These are phyloP conservation scores for Cyathus striatus DNA, from an alignment of 768 basidiomycete species.

Conservation along the genomic window DNA sequence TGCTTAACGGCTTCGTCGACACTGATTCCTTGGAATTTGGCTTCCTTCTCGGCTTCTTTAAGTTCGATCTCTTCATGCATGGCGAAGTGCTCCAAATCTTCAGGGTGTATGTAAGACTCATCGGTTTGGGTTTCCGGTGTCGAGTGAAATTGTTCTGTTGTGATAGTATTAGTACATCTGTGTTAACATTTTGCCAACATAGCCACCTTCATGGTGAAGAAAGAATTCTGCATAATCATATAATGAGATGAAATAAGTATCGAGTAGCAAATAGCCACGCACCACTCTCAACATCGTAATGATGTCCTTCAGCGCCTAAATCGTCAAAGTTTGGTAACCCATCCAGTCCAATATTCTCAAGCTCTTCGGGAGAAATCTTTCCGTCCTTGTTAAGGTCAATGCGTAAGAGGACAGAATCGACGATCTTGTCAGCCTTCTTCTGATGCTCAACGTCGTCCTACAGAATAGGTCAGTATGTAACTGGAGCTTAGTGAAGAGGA, in stretches of 20 bases:
- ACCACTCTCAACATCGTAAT: constrained; percentile 91
- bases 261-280: constrained; percentile 17
- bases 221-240: constrained; percentile 64
- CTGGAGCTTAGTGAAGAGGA: background rate
- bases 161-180: background rate
- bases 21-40: constrained; percentile 76
- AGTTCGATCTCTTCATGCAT: constrained; percentile 84
- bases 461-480: background rate
- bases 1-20: constrained; percentile 54
- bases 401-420: constrained; percentile 57
- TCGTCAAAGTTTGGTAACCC: constrained; percentile 81
- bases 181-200: background rate
- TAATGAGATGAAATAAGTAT: background rate
- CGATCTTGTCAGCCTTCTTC: constrained; percentile 76
- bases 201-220: constrained; percentile 91
- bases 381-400: constrained; percentile 80
- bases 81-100: constrained; percentile 89
- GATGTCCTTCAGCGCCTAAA: constrained; percentile 87
- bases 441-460: constrained; percentile 77
- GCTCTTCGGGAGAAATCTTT: constrained; percentile 61
- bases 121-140: constrained; percentile 98
- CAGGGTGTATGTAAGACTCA: constrained; percentile 89
- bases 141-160: constrained; percentile 81
- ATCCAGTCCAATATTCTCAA: constrained; percentile 64
- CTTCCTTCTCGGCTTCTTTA: constrained; percentile 80